Conservation (phyloP, 306 rosid species). For the Vachellia collinsii region DNA sequence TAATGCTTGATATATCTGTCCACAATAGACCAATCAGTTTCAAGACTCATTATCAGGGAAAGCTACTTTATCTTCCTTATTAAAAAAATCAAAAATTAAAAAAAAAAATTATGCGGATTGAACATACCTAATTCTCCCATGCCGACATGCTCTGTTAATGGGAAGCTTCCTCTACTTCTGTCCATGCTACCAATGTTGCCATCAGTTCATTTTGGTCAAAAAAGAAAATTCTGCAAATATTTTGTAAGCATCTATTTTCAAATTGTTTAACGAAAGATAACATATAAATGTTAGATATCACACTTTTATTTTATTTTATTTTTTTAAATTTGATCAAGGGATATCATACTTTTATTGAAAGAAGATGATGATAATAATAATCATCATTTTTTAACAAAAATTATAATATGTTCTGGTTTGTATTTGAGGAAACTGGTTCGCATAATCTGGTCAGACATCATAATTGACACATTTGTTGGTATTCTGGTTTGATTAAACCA, state of each 20-base stretch:
- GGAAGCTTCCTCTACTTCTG: neutral
- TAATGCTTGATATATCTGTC: neutral
- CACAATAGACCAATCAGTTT: neutral
- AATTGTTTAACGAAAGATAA: neutral
- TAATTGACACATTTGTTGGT: neutral
- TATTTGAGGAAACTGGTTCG: neutral
- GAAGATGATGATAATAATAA: too few relatives aligned
- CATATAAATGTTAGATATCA: neutral
- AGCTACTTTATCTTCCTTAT: neutral
- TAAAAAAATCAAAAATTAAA: neutral
- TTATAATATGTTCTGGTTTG: neutral
- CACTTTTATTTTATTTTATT: too few relatives aligned
- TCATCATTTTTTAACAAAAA: too few relatives aligned
- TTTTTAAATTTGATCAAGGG: too few relatives aligned
- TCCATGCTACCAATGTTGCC: conserved; percentile 4
- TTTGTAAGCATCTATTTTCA: neutral
- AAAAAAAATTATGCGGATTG: neutral
- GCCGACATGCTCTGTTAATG: neutral
- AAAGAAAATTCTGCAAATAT: neutral
- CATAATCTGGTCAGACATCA: neutral
- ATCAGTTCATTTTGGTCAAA: neutral
- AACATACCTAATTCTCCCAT: neutral
- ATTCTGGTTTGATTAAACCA: neutral
- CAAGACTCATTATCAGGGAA: neutral
- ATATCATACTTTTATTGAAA: too few relatives aligned